These are phyloP conservation scores for Tilletia setariae DNA, from an alignment of 1,284 basidiomycete species.

Conservation along the genomic window DNA sequence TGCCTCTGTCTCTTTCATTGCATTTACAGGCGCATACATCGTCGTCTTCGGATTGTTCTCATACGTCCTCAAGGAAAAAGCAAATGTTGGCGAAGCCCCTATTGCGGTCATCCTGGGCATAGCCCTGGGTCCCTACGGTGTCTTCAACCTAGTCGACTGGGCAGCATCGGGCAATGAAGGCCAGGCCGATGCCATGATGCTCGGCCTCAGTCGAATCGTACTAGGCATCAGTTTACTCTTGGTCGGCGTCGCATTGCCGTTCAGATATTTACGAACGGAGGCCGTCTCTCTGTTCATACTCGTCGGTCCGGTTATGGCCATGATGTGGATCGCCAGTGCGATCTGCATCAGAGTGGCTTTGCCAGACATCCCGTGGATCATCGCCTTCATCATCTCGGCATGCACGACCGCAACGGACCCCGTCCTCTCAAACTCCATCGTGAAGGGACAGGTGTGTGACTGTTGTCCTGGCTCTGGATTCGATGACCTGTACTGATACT, in stretches of 20 bases:
- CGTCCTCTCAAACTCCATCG: conserved; percentile 42
- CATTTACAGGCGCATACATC: conserved; percentile 15
- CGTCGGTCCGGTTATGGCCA: conserved; percentile 39
- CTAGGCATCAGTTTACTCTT: conserved; percentile 43
- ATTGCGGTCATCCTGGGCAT: conserved; percentile 41
- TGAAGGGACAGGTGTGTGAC: conserved; percentile 33
- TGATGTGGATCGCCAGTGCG: conserved; percentile 42
- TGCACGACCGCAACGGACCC: conserved; percentile 43
- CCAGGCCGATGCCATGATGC: conserved; percentile 28
- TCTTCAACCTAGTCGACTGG: conserved; percentile 34
- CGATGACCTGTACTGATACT: too few species aligned
- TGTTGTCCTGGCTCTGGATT: too few species aligned
- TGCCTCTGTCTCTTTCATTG: neutral
- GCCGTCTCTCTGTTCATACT: conserved; percentile 30
- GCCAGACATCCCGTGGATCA: conserved; percentile 35
- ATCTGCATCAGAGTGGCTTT: conserved; percentile 33
- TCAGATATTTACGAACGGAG: conserved; percentile 39
- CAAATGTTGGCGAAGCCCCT: conserved; percentile 43
- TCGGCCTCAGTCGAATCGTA: conserved; percentile 35
- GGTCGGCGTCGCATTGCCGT: conserved; percentile 43
- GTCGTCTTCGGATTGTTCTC: conserved; percentile 38
- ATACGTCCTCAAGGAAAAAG: conserved; percentile 41
- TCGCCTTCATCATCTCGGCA: conserved; percentile 34
- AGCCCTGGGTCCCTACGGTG: conserved; percentile 35
- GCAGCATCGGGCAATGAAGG: conserved; percentile 24